Evolutionary conservation across 1,284 basidiomycete species (phyloP).

Genomic region (Malassezia slooffiae): DNA sequence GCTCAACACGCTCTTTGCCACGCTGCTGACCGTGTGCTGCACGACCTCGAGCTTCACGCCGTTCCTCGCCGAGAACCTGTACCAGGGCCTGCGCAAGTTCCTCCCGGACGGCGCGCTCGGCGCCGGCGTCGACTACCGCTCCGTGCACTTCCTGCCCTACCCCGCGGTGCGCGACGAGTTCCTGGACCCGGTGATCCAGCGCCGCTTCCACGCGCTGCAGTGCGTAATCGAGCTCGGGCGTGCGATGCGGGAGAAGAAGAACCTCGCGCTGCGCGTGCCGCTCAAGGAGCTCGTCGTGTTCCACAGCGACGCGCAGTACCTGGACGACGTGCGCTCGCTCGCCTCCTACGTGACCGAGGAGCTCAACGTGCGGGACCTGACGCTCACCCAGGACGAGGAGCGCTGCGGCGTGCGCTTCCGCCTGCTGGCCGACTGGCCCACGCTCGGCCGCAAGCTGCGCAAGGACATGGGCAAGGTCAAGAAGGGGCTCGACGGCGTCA

Average conservation of each 20-base stretch:
- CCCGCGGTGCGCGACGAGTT: slow-evolving; percentile 87
- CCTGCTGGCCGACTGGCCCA: slow-evolving; percentile 88
- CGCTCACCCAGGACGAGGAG: slow-evolving; percentile 78
- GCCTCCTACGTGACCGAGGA: slow-evolving; percentile 85
- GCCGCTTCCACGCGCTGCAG: slow-evolving; percentile 89
- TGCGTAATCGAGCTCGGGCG: slow-evolving; percentile 84
- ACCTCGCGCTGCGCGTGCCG: slow-evolving; percentile 61
- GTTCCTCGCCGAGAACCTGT: slow-evolving; percentile 92
- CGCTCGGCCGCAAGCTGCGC: slow-evolving; percentile 82
- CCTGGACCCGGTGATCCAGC: slow-evolving; percentile 89
- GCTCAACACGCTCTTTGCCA: slow-evolving; percentile 91
- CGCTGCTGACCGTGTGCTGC: slow-evolving; percentile 81
- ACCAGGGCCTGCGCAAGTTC: slow-evolving; percentile 76
- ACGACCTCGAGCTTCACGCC: slow-evolving; percentile 98
- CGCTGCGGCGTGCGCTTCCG: slow-evolving; percentile 80
- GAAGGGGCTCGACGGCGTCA: slow-evolving; percentile 67
- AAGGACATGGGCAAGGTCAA: slow-evolving; percentile 86
- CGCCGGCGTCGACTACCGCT: slow-evolving; percentile 65
- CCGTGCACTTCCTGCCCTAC: slow-evolving; percentile 90
- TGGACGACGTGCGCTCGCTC: slow-evolving; percentile 73
- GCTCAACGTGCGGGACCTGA: slow-evolving; percentile 81
- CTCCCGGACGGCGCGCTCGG: slow-evolving; percentile 51
- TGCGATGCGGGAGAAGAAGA: slow-evolving; percentile 76
- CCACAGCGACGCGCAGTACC: slow-evolving; percentile 75
- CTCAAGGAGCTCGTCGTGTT: slow-evolving; percentile 86